Conservation (phyloP, 2,329 filamentous ascomycete species). For the Hypomyces rosellus region DNA sequence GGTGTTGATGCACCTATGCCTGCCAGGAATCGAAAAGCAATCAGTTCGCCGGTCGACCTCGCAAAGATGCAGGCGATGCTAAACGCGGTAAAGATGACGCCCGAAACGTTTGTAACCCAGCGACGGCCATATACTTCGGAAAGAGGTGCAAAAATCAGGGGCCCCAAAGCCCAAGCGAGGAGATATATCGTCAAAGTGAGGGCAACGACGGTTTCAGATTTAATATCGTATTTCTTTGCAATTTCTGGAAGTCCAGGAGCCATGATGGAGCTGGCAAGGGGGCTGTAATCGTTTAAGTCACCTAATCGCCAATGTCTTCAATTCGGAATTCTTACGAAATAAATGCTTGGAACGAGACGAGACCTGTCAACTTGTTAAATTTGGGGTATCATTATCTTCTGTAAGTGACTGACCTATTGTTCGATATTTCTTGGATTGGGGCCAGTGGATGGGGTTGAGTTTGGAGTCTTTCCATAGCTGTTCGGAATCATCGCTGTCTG, state of each 20-base stretch:
- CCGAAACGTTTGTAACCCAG: slow-evolving; percentile 34
- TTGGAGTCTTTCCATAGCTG: too few species aligned
- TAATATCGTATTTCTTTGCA: slow-evolving; percentile 1
- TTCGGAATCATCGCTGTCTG: too few species aligned
- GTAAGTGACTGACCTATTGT: background rate
- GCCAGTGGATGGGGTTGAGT: background rate
- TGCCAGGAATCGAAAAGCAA: slow-evolving; percentile 41
- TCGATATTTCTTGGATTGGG: background rate
- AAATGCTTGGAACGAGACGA: slow-evolving; percentile 2
- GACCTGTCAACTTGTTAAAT: too few species aligned
- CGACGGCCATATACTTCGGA: slow-evolving; percentile 42
- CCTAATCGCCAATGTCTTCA: background rate
- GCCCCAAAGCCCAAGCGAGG: slow-evolving; percentile 28
- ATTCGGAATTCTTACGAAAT: background rate
- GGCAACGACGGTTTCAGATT: slow-evolving; percentile 1
- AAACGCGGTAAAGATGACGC: slow-evolving; percentile 54
- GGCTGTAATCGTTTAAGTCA: background rate
- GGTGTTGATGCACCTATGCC: slow-evolving; percentile 37
- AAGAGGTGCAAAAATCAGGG: slow-evolving; percentile 41
- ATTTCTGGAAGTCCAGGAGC: slow-evolving; percentile 3
- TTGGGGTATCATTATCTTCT: too few species aligned
- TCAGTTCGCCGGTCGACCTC: slow-evolving; percentile 31
- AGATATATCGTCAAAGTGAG: slow-evolving; percentile 4
- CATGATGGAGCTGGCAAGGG: slow-evolving; percentile 5
- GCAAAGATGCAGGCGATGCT: slow-evolving; percentile 42